phyloP scores from a whole-genome alignment of 2,329 filamentous ascomycete genomes.

The Plenodomus biglobosus region DNA sequence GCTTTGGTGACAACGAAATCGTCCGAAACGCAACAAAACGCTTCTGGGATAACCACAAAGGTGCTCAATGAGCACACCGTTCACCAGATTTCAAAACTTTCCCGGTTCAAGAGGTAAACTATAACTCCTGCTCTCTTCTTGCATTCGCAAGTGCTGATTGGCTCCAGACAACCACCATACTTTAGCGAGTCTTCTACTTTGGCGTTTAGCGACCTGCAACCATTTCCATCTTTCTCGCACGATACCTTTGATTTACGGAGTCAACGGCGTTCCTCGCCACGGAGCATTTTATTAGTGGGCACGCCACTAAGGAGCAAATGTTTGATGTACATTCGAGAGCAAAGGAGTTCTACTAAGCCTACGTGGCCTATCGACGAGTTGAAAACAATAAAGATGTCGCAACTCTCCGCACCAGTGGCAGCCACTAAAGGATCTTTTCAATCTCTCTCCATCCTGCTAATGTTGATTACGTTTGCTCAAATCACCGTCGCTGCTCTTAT shows the following conservation, averaged over 20 bases:
- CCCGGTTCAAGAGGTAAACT: constrained; percentile 12
- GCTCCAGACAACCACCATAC: constrained; percentile 4
- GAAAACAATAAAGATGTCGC: constrained; percentile 10
- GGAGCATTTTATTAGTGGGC: not conserved
- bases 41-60: constrained; percentile 57
- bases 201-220: constrained; percentile 10
- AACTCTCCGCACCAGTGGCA: constrained; percentile 13
- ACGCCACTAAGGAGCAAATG: not conserved
- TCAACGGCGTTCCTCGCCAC: constrained; percentile 26
- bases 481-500: constrained; percentile 24
- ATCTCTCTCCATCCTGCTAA: constrained; percentile 33
- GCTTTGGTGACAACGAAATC: constrained; percentile 59
- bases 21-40: constrained; percentile 57
- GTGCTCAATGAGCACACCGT: constrained; percentile 17
- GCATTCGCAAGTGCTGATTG: constrained; percentile 1
- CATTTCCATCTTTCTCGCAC: constrained; percentile 16
- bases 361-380: constrained; percentile 17
- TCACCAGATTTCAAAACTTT: not conserved
- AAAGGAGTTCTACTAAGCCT: constrained; percentile 14
- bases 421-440: constrained; percentile 15
- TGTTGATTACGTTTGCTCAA: constrained; percentile 39
- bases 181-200: constrained; percentile 6
- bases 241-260: constrained; percentile 36
- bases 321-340: constrained; percentile 23
- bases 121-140: not conserved